Percentiles rank a stretch among this genome's conserved stretches.
phyloP scores from a whole-genome alignment of 2,329 filamentous ascomycete species.

The Coniella vitis region DNA sequence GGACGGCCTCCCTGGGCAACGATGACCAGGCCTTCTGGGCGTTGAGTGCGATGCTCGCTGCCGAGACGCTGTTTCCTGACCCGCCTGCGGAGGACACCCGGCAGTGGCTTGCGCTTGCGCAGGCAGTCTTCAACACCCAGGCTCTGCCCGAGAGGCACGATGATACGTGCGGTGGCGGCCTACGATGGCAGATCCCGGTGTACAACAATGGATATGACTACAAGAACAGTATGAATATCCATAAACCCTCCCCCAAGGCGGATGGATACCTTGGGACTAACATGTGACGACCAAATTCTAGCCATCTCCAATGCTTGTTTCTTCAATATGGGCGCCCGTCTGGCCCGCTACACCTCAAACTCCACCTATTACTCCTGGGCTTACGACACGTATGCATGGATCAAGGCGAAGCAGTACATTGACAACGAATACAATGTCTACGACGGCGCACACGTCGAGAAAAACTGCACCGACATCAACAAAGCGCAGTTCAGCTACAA shows the following conservation, averaged over 20 bases:
- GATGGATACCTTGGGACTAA: too few species aligned
- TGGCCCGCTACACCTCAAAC: conserved; percentile 55
- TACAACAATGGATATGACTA: conserved; percentile 9
- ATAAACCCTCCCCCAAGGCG: too few species aligned
- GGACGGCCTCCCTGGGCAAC: conserved; percentile 10
- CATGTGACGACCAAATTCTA: not conserved
- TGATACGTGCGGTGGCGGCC: conserved; percentile 7
- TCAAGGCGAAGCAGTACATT: conserved; percentile 40
- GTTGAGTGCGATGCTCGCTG: conserved; percentile 11
- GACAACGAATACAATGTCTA: conserved; percentile 51
- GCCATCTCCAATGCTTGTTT: conserved; percentile 40
- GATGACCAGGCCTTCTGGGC: conserved; percentile 15
- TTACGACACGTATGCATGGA: conserved; percentile 51
- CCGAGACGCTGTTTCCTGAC: conserved; percentile 8
- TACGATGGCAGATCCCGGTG: conserved; percentile 10
- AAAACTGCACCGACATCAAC: conserved; percentile 47
- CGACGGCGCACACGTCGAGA: conserved; percentile 45
- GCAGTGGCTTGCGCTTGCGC: conserved; percentile 12
- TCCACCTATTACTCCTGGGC: conserved; percentile 50
- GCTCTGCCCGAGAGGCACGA: conserved; percentile 10
- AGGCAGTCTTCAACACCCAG: conserved; percentile 12
- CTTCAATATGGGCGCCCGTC: conserved; percentile 47
- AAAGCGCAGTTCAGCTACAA: conserved; percentile 50
- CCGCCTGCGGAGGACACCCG: conserved; percentile 1
- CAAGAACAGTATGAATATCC: conserved; percentile 3